Conservation (phyloP, 352 stramenopile species). For the Globisporangium cylindrosporum region DNA sequence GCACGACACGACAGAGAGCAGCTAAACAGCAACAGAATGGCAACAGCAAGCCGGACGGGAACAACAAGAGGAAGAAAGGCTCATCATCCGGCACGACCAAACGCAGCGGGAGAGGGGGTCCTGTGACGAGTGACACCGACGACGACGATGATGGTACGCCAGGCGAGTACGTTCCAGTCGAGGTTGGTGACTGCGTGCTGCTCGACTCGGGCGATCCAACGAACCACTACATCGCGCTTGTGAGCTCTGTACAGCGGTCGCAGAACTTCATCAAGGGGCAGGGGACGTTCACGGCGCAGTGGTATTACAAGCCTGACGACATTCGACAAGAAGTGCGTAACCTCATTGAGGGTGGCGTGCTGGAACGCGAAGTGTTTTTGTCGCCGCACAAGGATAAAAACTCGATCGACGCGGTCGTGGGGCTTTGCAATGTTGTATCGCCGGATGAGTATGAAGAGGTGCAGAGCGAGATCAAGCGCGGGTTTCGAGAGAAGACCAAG, state of each 20-base stretch:
- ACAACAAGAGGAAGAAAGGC: slow-evolving; percentile 6
- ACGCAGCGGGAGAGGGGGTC: not conserved
- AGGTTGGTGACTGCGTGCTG: slow-evolving; percentile 77
- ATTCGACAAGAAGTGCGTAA: slow-evolving; percentile 60
- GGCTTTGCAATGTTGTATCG: slow-evolving; percentile 72
- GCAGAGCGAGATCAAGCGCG: slow-evolving; percentile 62
- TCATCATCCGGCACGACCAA: not conserved
- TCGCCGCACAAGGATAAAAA: slow-evolving; percentile 85
- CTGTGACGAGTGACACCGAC: slow-evolving; percentile 24
- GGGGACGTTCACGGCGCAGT: slow-evolving; percentile 71
- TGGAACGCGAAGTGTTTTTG: slow-evolving; percentile 78
- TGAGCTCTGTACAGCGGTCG: slow-evolving; percentile 69
- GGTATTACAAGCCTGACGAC: slow-evolving; percentile 85
- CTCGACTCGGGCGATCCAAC: slow-evolving; percentile 68
- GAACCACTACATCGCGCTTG: slow-evolving; percentile 69
- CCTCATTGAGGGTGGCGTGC: slow-evolving; percentile 52
- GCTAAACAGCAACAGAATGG: slow-evolving; percentile 1
- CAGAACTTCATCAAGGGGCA: slow-evolving; percentile 40
- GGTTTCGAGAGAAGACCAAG: slow-evolving; percentile 60
- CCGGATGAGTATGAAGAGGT: slow-evolving; percentile 74
- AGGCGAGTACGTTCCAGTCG: slow-evolving; percentile 58
- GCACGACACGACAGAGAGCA: slow-evolving; percentile 5
- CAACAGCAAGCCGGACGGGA: not conserved
- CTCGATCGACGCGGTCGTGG: slow-evolving; percentile 73
- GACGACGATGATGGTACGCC: slow-evolving; percentile 47